Percentiles rank a stretch among this genome's conserved stretches.
Conservation (phyloP, 2,329 filamentous ascomycete species). For the Camptophora hylomeconis region DNA sequence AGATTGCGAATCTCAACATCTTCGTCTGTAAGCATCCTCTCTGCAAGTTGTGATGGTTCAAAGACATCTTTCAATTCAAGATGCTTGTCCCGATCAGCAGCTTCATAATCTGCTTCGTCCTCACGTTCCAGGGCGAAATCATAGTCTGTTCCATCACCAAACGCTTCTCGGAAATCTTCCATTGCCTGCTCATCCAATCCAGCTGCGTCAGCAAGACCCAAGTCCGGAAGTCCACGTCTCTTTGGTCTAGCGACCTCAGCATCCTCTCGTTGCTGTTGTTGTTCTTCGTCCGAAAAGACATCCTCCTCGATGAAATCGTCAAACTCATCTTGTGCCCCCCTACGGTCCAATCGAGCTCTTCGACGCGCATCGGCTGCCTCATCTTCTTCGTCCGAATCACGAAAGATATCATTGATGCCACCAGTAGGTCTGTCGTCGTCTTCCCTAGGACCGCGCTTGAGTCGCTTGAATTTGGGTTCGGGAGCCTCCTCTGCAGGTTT, state of each 20-base stretch:
- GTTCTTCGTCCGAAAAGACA: conserved; percentile 73
- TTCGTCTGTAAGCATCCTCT: conserved; percentile 89
- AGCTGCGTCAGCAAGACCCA: conserved; percentile 61
- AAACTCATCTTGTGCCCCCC: conserved; percentile 62
- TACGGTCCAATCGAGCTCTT: conserved; percentile 32
- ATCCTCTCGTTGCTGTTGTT: conserved; percentile 66
- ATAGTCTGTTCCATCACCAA: conserved; percentile 91
- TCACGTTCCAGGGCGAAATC: conserved; percentile 86
- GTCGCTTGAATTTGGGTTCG: conserved; percentile 84
- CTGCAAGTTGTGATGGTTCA: conserved; percentile 84
- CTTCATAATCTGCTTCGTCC: conserved; percentile 67
- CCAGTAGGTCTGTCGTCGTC: conserved; percentile 53
- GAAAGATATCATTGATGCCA: conserved; percentile 85
- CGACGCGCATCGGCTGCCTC: conserved; percentile 35
- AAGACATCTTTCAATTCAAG: conserved; percentile 96
- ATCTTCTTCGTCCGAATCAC: conserved; percentile 76
- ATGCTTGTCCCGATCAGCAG: conserved; percentile 64
- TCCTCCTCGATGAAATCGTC: conserved; percentile 97
- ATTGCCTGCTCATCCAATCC: conserved; percentile 84
- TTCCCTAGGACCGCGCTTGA: conserved; percentile 80
- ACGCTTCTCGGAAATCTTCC: conserved; percentile 92
- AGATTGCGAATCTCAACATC: conserved; percentile 81
- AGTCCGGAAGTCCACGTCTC: conserved; percentile 52
- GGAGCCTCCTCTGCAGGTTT: conserved; percentile 46
- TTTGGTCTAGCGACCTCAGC: conserved; percentile 68